Base-by-base conservation (phyloP, 768 basidiomycete species). In the Phaffia tasmanica region DNA sequence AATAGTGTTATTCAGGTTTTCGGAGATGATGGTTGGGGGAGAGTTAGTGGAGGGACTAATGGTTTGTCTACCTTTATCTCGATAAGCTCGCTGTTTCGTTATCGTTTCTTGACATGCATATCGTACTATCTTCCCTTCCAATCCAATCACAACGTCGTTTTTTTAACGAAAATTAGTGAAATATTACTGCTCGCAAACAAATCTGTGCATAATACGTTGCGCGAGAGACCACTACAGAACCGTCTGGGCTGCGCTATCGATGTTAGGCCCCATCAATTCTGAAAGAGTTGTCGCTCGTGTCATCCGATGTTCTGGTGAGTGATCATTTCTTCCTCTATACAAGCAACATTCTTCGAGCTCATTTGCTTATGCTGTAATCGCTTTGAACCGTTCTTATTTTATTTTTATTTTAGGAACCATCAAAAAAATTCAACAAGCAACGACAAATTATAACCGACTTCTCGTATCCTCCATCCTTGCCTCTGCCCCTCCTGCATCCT, bases 401-500 rank as follows among this genome's bases (percentile, higher is more conserved):
- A 8, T n/a, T n/a, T n/a, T n/a, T n/a, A n/a, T n/a, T n/a, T n/a
- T 68, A 91, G 90, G 91, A 0, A 93, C 89, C 0, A 87, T 93
- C 65, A 89, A 86, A 75, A 89, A 93, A 57, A 83, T 83, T 0
- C 89, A 92, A 71, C 75, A 87, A 0, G 85, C 86, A 6, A 86
- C 87, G 1, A 85, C 89, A 50, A 77, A 81, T 42, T 84, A 89
- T 71, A 87, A 90, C 72, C 78, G 86, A 35, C 81, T 83, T 60
- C 80, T 87, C 6, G 80, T 90, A 42, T 61, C 66, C n/a, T 62
- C 66, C 29, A 63, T 67, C 55, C 53, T 67, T 46, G 55, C 62
- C 32, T 30, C 51, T n/a, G 25, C 56, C 32, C 23, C 14, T 21
- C 53, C 50, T n/a, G 42, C 62, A 6, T 55, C 63, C 42, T 42